Conservation (phyloP, 139 green algal genomes). For the Tetraselmis striata region DNA sequence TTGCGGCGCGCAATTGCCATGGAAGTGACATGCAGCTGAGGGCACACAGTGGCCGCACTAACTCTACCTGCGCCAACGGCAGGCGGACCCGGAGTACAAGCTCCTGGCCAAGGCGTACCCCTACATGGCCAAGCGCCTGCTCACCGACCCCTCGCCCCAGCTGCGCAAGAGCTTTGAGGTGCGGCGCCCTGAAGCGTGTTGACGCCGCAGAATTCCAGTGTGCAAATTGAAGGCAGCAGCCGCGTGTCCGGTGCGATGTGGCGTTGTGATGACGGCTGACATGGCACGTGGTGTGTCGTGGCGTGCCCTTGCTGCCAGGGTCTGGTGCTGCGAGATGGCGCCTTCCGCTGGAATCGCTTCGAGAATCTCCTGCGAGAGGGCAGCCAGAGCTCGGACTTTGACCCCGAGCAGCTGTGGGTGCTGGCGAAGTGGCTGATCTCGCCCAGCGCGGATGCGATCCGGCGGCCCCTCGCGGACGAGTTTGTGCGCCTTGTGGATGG, state of each 20-base stretch:
- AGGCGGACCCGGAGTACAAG: slow-evolving; percentile 66
- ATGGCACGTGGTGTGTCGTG: neutral
- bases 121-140: slow-evolving; percentile 89
- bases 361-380: slow-evolving; percentile 81
- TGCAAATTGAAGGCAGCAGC: too few relatives aligned
- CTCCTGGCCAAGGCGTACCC: slow-evolving; percentile 89
- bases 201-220: too few relatives aligned
- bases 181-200: too few relatives aligned
- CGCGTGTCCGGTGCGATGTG: too few relatives aligned
- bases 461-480: slow-evolving; percentile 1
- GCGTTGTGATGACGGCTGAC: too few relatives aligned
- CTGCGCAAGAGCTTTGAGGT: slow-evolving; percentile 29
- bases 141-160: slow-evolving; percentile 85
- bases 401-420: slow-evolving; percentile 77
- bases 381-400: slow-evolving; percentile 68
- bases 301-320: neutral
- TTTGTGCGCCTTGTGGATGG: neutral
- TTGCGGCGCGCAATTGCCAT: too few relatives aligned
- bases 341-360: slow-evolving; percentile 70
- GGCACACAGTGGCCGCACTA: too few relatives aligned
- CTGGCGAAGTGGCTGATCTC: slow-evolving; percentile 72
- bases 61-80: slow-evolving; percentile 31
- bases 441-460: neutral
- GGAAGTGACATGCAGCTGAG: too few relatives aligned
- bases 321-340: slow-evolving; percentile 17